These are phyloP conservation scores for Maudiozyma bulderi DNA, from an alignment of 805 yeast genomes.

Conservation along the genomic window DNA sequence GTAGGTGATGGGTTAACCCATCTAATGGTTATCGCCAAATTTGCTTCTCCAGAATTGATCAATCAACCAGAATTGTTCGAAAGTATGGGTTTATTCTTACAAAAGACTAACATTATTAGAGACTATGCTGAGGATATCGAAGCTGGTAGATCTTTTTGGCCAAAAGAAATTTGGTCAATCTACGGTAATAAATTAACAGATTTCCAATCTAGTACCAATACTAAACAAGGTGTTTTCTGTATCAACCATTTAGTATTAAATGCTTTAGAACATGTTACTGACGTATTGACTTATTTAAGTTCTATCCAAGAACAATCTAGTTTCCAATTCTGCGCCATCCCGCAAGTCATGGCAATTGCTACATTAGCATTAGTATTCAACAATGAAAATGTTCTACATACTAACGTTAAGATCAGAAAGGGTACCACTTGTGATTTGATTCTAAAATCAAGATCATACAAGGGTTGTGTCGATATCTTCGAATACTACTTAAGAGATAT, in stretches of 20 bases:
- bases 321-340: conserved; percentile 91
- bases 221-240: conserved; percentile 57
- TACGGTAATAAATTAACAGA: conserved; percentile 58
- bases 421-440: conserved; percentile 77
- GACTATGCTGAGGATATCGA: conserved; percentile 86
- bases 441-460: conserved; percentile 60
- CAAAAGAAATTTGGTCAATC: conserved; percentile 83
- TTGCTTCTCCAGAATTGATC: conserved; percentile 45
- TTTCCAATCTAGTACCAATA: conserved; percentile 42
- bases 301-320: conserved; percentile 70
- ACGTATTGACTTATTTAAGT: conserved; percentile 66
- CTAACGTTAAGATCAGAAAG: conserved; percentile 79
- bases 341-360: conserved; percentile 98
- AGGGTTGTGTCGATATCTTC: conserved; percentile 70
- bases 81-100: conserved; percentile 91
- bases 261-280: conserved; percentile 68
- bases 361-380: conserved; percentile 79
- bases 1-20: conserved; percentile 94
- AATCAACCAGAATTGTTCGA: conserved; percentile 50
- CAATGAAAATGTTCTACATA: conserved; percentile 61
- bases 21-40: conserved; percentile 64
- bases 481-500: conserved; percentile 62
- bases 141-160: conserved; percentile 95
- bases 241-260: conserved; percentile 72
- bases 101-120: conserved; percentile 91